These are phyloP conservation scores for Incumbomyces delicatus DNA, from an alignment of 2,329 filamentous ascomycete genomes.

Conservation along the genomic window DNA sequence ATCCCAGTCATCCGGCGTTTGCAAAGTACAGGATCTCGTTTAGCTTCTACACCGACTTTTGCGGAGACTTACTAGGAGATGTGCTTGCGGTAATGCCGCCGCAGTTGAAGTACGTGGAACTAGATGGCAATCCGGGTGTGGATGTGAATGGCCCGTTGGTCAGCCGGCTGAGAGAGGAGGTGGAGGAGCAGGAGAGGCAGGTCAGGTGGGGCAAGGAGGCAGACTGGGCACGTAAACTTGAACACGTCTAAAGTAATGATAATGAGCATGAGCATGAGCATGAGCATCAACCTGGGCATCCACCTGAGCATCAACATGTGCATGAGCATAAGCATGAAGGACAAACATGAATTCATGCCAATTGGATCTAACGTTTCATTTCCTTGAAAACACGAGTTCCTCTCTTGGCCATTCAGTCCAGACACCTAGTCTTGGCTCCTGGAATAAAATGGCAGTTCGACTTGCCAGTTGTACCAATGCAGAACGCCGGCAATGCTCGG, in stretches of 20 bases:
- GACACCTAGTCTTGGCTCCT: too few relatives aligned
- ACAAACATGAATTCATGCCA: too few relatives aligned
- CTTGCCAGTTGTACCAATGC: too few relatives aligned
- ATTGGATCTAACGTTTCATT: background rate
- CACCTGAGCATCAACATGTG: too few relatives aligned
- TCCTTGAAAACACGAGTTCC: background rate
- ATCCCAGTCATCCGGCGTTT: conserved; percentile 45
- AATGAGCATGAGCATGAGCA: background rate
- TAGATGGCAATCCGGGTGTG: conserved; percentile 48
- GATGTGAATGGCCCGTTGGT: conserved; percentile 43
- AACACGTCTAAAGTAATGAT: background rate
- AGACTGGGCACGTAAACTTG: conserved; percentile 25
- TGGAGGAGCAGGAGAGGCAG: conserved; percentile 24
- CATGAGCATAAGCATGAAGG: background rate
- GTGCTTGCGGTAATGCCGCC: conserved; percentile 42
- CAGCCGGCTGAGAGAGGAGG: conserved; percentile 34
- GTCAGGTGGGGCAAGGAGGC: conserved; percentile 32
- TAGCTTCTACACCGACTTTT: conserved; percentile 49
- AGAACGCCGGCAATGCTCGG: too few relatives aligned
- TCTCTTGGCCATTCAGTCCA: too few relatives aligned
- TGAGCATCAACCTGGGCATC: too few relatives aligned
- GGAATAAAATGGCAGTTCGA: too few relatives aligned
- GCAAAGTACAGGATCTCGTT: conserved; percentile 48
- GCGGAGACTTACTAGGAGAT: conserved; percentile 38
- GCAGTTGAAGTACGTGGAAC: conserved; percentile 38